These are phyloP conservation scores for Coffea humblotiana DNA, from an alignment of 305 asterid genomes.

Conservation along the genomic window DNA sequence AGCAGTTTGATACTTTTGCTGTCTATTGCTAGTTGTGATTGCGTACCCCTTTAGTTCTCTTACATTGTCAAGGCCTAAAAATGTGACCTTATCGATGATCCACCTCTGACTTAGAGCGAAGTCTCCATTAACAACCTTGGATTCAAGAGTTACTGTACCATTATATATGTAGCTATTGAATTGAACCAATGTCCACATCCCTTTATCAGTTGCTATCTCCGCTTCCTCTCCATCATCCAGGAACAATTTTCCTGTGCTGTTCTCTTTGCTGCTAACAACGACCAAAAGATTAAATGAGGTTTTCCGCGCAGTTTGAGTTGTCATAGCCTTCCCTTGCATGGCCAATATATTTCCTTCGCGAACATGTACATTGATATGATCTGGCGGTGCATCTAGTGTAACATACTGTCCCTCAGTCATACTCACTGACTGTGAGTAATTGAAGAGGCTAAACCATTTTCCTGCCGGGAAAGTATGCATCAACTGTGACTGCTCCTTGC, in stretches of 20 bases:
- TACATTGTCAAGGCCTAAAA: slow-evolving; percentile 19
- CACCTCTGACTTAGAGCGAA: slow-evolving; percentile 54
- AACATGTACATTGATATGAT: slow-evolving; percentile 63
- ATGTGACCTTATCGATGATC: slow-evolving; percentile 31
- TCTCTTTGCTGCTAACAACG: slow-evolving; percentile 29
- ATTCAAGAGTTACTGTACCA: slow-evolving; percentile 14
- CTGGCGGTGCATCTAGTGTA: slow-evolving; percentile 61
- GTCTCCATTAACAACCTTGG: slow-evolving; percentile 35
- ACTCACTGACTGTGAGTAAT: slow-evolving; percentile 42
- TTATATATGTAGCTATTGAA: slow-evolving; percentile 20
- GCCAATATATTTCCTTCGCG: slow-evolving; percentile 57
- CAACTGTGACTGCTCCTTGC: slow-evolving; percentile 46
- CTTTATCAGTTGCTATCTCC: slow-evolving; percentile 32
- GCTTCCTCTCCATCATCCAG: slow-evolving; percentile 48
- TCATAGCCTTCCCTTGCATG: slow-evolving; percentile 76
- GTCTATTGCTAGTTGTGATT: not conserved
- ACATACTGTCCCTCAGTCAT: slow-evolving; percentile 35
- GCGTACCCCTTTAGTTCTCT: slow-evolving; percentile 2
- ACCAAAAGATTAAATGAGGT: slow-evolving; percentile 60
- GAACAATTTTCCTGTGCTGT: slow-evolving; percentile 41
- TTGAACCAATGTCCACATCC: slow-evolving; percentile 36
- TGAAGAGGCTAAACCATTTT: slow-evolving; percentile 72
- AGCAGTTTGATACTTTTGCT: not conserved
- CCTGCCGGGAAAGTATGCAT: slow-evolving; percentile 84
- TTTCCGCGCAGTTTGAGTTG: slow-evolving; percentile 55